Evolutionary conservation across 306 rosid species (phyloP), one percentile per base, ranked within the genome.

Genomic region (Vigna nakashimae): DNA sequence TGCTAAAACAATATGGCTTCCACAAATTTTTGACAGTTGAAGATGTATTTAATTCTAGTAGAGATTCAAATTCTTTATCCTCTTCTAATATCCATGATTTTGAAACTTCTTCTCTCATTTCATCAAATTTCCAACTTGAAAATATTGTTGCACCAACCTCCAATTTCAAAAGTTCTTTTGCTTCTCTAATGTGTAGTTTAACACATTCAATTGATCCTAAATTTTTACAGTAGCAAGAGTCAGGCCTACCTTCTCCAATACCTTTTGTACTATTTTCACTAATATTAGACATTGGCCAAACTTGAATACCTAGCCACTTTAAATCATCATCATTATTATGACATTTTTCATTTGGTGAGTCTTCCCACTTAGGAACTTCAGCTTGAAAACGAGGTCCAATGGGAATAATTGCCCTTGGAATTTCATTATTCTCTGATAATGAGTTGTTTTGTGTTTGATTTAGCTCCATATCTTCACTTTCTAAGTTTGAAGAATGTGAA

Each of bases 361-460:
- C 64, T 75, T 63, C 81, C 86, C 87, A 79, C 1, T 50, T 79
- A 49, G 88, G 82, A 78, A 83, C 13, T 36, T 74, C 72, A 14
- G 84, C 89, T 82, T 89, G 91, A 83, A 89, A 87, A 51, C 59
- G 56, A 12, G 91, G 75, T 51, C 89, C 87, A 65, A 80, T 63
- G 1, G 93, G 89, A 69, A 89, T 77, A 67, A 78, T 43, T 6
- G 64, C 58, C 56, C 76, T 74, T 9, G 34, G 56, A 17, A 38
- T 18, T 60, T 13, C 46, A 51, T 52, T 57, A 4, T 34, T 50
- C 11, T 30, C 3, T 6, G 58, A 20, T 58, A 75, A 24, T 55
- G 74, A 59, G 30, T 50, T 74, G 20, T 38, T 3, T 24, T 2
- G 6, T 4, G 53, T 26, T 1, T 17, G 26, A 65, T 13, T 38